A percentile compares a stretch with the other conserved stretches of the same genome.
Conservation (phyloP, 2,329 filamentous ascomycete species). For the Fusarium sp. region DNA sequence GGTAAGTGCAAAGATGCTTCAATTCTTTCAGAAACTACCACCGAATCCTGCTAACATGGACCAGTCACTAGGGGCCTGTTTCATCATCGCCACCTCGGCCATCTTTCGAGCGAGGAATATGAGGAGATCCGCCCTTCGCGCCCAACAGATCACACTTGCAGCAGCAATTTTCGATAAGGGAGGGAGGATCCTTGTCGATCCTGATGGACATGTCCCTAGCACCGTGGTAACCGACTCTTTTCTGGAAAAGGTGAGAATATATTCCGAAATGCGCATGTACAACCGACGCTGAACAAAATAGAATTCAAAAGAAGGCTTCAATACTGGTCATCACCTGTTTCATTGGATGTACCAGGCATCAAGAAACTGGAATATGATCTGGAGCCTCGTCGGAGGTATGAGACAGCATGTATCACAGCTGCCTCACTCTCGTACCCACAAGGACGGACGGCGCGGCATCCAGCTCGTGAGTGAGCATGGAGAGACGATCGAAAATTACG, state of each 20-base stretch:
- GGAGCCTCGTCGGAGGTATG: conserved; percentile 77
- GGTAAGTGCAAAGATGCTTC: conserved; percentile 57
- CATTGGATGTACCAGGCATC: conserved; percentile 89
- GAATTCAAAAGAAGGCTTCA: conserved; percentile 76
- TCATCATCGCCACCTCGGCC: conserved; percentile 67
- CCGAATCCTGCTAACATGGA: conserved; percentile 4
- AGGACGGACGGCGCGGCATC: conserved; percentile 46
- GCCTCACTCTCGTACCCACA: conserved; percentile 45
- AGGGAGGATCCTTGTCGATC: conserved; percentile 74
- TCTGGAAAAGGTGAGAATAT: conserved; percentile 66
- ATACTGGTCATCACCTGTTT: conserved; percentile 80
- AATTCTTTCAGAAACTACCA: neutral
- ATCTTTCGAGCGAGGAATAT: conserved; percentile 64
- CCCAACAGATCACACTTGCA: conserved; percentile 69
- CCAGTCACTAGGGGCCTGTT: conserved; percentile 70
- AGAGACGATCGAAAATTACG: conserved; percentile 74
- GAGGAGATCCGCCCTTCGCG: conserved; percentile 65
- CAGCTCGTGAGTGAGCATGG: conserved; percentile 64
- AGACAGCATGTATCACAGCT: conserved; percentile 71
- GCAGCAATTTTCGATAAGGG: conserved; percentile 74
- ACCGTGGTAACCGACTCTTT: conserved; percentile 84
- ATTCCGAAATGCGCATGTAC: neutral
- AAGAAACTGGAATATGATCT: conserved; percentile 78
- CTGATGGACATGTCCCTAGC: conserved; percentile 75
- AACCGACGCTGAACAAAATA: conserved; percentile 35